phyloP scores from a whole-genome alignment of 192 early-diverging fungal genomes.

The Diversispora epigaea region DNA sequence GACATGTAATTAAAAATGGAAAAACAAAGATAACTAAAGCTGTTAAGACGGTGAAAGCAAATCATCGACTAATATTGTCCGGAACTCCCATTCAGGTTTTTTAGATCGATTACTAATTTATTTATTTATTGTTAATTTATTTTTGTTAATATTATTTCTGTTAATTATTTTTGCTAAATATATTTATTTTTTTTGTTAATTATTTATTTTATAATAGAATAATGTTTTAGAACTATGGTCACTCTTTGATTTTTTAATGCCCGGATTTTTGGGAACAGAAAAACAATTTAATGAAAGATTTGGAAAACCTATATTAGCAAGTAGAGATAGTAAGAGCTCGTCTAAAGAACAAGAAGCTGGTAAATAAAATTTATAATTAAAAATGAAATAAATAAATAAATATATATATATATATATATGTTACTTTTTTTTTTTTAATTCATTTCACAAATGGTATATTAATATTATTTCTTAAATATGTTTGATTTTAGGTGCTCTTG shows the following conservation, averaged over 20 bases:
- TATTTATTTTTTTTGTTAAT: too few species aligned
- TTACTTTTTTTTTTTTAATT: background rate
- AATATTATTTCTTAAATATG: background rate
- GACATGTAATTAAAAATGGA: constrained; percentile 96
- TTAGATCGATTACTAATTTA: background rate
- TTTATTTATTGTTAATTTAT: background rate
- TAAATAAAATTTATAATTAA: constrained; percentile 15
- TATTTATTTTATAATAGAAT: constrained; percentile 75
- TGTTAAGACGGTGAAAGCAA: constrained; percentile 82
- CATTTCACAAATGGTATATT: background rate
- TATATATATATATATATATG: background rate
- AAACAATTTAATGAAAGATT: constrained; percentile 93
- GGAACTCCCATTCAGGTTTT: constrained; percentile 88
- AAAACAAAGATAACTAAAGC: constrained; percentile 93
- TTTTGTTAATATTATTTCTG: background rate
- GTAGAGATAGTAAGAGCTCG: constrained; percentile 83
- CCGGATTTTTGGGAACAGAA: constrained; percentile 94
- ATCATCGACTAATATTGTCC: constrained; percentile 89
- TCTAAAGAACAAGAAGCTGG: constrained; percentile 65
- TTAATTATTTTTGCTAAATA: background rate
- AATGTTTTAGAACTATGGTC: constrained; percentile 98
- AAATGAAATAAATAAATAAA: too few species aligned
- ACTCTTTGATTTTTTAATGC: constrained; percentile 98
- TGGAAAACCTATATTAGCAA: constrained; percentile 87
- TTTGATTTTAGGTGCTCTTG: constrained; percentile 62